Percentiles rank a stretch among this genome's conserved stretches.
Conservation (phyloP, 108 stramenopile genomes). For the Fistulifera pelliculosa region DNA sequence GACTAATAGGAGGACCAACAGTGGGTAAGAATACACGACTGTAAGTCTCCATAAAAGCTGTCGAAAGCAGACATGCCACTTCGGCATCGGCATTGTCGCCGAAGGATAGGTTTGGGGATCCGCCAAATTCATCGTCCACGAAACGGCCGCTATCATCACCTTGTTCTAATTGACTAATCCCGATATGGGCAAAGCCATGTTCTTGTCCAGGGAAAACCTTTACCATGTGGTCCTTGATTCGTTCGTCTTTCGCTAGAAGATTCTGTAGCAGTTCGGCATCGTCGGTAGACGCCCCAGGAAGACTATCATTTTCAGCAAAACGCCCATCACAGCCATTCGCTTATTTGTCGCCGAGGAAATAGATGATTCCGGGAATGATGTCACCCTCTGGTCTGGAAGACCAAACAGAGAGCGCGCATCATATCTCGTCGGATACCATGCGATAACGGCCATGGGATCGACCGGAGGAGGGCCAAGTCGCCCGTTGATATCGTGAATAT, state of each 20-base stretch:
- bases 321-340: constrained; percentile 60
- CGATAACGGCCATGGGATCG: constrained; percentile 61
- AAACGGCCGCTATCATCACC: constrained; percentile 32
- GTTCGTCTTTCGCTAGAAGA: constrained; percentile 47
- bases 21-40: constrained; percentile 72
- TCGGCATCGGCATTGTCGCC: constrained; percentile 54
- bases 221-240: constrained; percentile 73
- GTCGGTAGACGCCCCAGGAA: constrained; percentile 55
- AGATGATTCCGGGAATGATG: constrained; percentile 5
- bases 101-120: constrained; percentile 26
- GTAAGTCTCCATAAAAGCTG: constrained; percentile 85
- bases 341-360: constrained; percentile 2
- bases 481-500: constrained; percentile 60
- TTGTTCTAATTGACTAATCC: constrained; percentile 3
- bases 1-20: constrained; percentile 42
- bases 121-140: constrained; percentile 62
- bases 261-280: constrained; percentile 57
- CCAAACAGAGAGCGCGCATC: constrained; percentile 59
- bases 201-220: constrained; percentile 75
- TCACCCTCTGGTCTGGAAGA: constrained; percentile 15
- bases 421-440: constrained; percentile 84
- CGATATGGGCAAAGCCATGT: constrained; percentile 76
- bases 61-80: constrained; percentile 74
- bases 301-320: constrained; percentile 58
- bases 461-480: constrained; percentile 51